These are phyloP conservation scores for Kwoniella dejecticola DNA, from an alignment of 768 basidiomycete genomes.

Conservation along the genomic window DNA sequence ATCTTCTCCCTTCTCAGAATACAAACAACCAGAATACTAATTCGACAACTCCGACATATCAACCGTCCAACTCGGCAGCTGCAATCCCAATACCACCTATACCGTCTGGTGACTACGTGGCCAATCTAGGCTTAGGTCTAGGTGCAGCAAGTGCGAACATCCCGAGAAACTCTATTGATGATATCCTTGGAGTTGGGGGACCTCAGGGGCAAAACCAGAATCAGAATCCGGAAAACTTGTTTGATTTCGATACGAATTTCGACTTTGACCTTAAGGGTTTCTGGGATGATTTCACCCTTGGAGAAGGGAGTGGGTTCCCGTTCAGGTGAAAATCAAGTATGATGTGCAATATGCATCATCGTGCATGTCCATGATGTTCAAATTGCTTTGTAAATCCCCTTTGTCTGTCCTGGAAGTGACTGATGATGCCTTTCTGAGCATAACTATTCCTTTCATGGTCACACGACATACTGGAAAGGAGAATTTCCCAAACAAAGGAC, in stretches of 20 bases:
- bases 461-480: too few species aligned
- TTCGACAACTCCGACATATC: constrained; percentile 6
- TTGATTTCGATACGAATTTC: constrained; percentile 43
- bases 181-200: not conserved
- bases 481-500: too few species aligned
- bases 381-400: too few species aligned
- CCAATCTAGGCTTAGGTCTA: constrained; percentile 3
- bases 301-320: constrained; percentile 40
- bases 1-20: not conserved
- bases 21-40: not conserved
- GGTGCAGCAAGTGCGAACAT: constrained; percentile 5
- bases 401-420: too few species aligned
- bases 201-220: not conserved
- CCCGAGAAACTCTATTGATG: not conserved
- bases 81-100: not conserved
- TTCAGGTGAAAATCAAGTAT: constrained; percentile 37
- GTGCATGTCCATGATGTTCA: not conserved
- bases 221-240: constrained; percentile 27
- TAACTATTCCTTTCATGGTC: too few species aligned
- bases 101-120: not conserved
- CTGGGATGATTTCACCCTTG: constrained; percentile 47
- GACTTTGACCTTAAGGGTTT: constrained; percentile 47
- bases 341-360: not conserved
- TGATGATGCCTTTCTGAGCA: too few species aligned
- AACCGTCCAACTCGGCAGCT: not conserved